Evolutionary conservation across 768 basidiomycete species (phyloP).

Genomic region (Tylopilus sp.): DNA sequence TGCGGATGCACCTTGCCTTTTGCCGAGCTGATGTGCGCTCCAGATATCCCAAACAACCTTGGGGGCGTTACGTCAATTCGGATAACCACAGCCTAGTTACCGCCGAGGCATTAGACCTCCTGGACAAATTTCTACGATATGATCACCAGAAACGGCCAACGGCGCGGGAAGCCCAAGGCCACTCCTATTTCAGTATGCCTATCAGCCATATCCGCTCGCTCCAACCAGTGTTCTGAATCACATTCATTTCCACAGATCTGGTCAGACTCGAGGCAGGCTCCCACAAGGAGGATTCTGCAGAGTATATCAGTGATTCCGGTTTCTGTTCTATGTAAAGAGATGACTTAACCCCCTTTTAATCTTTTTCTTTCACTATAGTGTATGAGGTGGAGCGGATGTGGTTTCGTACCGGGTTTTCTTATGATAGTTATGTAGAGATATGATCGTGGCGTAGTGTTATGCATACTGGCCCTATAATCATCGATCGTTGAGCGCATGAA

Average conservation of each 20-base stretch:
- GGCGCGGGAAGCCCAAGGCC: constrained; percentile 62
- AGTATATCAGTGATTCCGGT: constrained; percentile 47
- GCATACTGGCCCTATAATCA: constrained; percentile 13
- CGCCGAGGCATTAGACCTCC: constrained; percentile 60
- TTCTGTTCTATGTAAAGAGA: constrained; percentile 39
- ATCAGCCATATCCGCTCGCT: constrained; percentile 21
- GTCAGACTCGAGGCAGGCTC: constrained; percentile 47
- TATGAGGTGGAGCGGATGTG: constrained; percentile 6
- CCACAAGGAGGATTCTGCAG: constrained; percentile 38
- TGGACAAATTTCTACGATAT: constrained; percentile 65
- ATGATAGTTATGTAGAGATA: constrained; percentile 5
- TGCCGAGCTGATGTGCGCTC: neutral
- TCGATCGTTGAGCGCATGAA: constrained; percentile 8
- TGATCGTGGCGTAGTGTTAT: constrained; percentile 15
- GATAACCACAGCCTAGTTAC: constrained; percentile 59
- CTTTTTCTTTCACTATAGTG: neutral
- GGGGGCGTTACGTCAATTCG: constrained; percentile 56
- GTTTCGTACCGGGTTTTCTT: constrained; percentile 5
- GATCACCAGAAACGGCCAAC: constrained; percentile 69
- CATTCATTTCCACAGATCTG: constrained; percentile 37
- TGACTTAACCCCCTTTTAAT: neutral
- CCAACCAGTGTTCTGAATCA: constrained; percentile 10
- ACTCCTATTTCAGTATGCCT: constrained; percentile 58
- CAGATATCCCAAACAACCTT: constrained; percentile 62
- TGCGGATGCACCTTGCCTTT: neutral